Percentiles rank a stretch among this genome's conserved stretches.
These are phyloP conservation scores for Vararia minispora DNA, from an alignment of 768 basidiomycete species.

Conservation along the genomic window DNA sequence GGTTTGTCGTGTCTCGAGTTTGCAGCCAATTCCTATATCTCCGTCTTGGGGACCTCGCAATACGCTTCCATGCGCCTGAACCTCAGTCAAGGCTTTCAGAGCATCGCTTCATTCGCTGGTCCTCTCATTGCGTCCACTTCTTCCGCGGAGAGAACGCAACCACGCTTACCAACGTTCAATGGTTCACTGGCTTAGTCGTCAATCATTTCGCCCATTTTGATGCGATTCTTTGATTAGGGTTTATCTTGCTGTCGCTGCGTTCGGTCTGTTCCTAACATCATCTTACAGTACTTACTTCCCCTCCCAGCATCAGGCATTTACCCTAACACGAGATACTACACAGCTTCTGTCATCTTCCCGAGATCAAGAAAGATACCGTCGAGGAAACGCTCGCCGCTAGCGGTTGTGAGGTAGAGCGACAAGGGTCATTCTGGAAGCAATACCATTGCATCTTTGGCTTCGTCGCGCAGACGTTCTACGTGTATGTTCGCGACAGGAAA, in stretches of 20 bases:
- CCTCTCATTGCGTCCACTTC: constrained; percentile 71
- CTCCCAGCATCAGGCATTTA: constrained; percentile 2
- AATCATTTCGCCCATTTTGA: no score
- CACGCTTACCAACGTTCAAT: constrained; percentile 54
- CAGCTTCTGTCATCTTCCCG: constrained; percentile 56
- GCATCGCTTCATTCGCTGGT: constrained; percentile 58
- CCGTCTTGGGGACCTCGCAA: constrained; percentile 52
- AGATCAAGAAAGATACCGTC: constrained; percentile 55
- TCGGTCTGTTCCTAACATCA: constrained; percentile 48
- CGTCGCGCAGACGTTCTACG: constrained; percentile 59
- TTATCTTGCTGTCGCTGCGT: constrained; percentile 51
- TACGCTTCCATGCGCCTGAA: constrained; percentile 66
- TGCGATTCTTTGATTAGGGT: constrained; percentile 27
- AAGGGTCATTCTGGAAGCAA: constrained; percentile 55
- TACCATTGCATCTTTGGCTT: constrained; percentile 60
- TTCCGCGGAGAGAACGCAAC: constrained; percentile 51
- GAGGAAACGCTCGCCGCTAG: constrained; percentile 35
- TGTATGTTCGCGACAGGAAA: constrained; percentile 30
- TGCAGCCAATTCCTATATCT: constrained; percentile 69
- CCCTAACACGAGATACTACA: neutral
- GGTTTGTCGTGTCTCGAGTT: constrained; percentile 58
- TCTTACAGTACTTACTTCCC: constrained; percentile 42
- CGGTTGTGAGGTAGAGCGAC: constrained; percentile 27
- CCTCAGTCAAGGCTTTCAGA: constrained; percentile 71
- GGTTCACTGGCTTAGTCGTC: no score